A percentile compares a stretch with the other conserved stretches of the same genome.
Conservation (phyloP, 2,329 filamentous ascomycete species). For the Coniella lustricola region DNA sequence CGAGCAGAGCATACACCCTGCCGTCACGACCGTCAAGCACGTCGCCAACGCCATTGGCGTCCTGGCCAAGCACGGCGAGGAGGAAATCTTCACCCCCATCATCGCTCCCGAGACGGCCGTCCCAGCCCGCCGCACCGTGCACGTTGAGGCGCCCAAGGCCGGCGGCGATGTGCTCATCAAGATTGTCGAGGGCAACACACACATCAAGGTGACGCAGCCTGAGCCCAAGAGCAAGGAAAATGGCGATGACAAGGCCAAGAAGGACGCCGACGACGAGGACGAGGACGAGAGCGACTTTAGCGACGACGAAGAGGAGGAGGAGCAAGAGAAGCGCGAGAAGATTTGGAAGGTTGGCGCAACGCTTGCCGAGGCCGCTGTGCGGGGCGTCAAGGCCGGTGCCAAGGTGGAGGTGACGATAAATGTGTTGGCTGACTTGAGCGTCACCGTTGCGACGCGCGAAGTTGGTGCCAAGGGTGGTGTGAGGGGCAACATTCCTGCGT, state of each 20-base stretch:
- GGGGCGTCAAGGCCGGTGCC: slow-evolving; percentile 74
- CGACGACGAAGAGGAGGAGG: slow-evolving; percentile 64
- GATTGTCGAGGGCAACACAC: slow-evolving; percentile 78
- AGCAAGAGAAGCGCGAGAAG: slow-evolving; percentile 82
- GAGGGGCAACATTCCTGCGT: slow-evolving; percentile 43
- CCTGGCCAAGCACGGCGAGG: slow-evolving; percentile 52
- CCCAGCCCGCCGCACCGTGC: slow-evolving; percentile 77
- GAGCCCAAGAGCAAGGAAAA: slow-evolving; percentile 68
- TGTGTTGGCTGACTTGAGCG: slow-evolving; percentile 68
- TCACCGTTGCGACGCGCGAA: slow-evolving; percentile 77
- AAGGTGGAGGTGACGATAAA: slow-evolving; percentile 95
- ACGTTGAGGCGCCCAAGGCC: slow-evolving; percentile 67
- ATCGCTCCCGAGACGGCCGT: slow-evolving; percentile 82
- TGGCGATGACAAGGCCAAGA: slow-evolving; percentile 36
- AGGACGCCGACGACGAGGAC: slow-evolving; percentile 49
- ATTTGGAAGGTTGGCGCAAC: slow-evolving; percentile 81
- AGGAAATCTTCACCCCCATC: slow-evolving; percentile 72
- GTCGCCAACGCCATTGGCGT: slow-evolving; percentile 84
- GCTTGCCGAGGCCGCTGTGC: slow-evolving; percentile 80
- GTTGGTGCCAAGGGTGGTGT: slow-evolving; percentile 83
- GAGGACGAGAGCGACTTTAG: slow-evolving; percentile 61
- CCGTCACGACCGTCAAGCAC: slow-evolving; percentile 90
- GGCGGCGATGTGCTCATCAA: slow-evolving; percentile 85
- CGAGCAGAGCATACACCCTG: slow-evolving; percentile 90
- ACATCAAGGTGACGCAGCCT: slow-evolving; percentile 90